phyloP scores from a whole-genome alignment of 805 yeast species.

The Isabelozyma gotoi region DNA sequence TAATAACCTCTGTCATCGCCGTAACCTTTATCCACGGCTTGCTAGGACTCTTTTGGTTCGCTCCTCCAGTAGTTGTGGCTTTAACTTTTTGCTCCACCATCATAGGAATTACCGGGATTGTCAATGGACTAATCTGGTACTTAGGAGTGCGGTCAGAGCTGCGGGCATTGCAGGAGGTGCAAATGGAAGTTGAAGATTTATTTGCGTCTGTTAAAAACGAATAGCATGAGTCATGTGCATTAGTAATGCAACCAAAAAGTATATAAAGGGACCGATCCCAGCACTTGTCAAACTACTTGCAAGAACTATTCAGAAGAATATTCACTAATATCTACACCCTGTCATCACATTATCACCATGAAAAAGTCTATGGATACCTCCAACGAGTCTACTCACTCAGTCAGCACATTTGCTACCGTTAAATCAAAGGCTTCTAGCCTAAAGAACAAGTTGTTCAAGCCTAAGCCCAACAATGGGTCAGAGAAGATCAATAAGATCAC shows the following conservation, averaged over 20 bases:
- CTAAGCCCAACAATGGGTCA: not conserved
- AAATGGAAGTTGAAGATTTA: constrained; percentile 55
- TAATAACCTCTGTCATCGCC: constrained; percentile 47
- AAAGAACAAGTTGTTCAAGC: not conserved
- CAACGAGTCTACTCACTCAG: constrained; percentile 2
- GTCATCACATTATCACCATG: too few relatives aligned
- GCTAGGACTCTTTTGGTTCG: constrained; percentile 59
- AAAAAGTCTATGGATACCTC: constrained; percentile 5
- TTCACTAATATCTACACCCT: not conserved
- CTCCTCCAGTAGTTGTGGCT: constrained; percentile 53
- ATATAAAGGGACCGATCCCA: too few relatives aligned
- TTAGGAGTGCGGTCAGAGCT: constrained; percentile 79
- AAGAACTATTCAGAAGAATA: too few relatives aligned
- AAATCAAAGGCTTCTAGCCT: constrained; percentile 1
- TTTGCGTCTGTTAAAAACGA: constrained; percentile 6
- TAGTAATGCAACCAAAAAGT: too few relatives aligned
- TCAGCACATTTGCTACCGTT: not conserved
- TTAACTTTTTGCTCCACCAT: constrained; percentile 56
- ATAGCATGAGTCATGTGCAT: not conserved
- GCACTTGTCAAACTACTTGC: too few relatives aligned
- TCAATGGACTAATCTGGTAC: constrained; percentile 76
- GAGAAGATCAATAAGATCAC: not conserved
- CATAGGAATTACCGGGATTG: constrained; percentile 62
- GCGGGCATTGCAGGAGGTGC: constrained; percentile 75
- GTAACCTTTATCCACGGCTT: constrained; percentile 41